Conservation (phyloP, 2,329 filamentous ascomycete genomes). For the Penicillium freii region DNA sequence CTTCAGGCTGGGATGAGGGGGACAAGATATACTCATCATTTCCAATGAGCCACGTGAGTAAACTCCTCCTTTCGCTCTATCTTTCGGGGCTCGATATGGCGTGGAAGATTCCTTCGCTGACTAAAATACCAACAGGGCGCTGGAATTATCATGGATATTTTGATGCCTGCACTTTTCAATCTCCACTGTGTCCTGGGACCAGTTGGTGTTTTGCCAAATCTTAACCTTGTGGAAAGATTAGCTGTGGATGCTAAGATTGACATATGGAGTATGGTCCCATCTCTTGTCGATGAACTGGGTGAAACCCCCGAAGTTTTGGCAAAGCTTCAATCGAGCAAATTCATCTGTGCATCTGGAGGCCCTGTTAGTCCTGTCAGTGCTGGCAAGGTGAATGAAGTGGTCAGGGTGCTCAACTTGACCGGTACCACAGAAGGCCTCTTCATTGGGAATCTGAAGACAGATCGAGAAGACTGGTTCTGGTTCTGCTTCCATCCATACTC, state of each 20-base stretch:
- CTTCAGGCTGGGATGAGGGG: neutral
- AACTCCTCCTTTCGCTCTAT: neutral
- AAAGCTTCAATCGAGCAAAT: neutral
- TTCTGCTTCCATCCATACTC: neutral
- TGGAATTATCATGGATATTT: neutral
- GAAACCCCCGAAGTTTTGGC: neutral
- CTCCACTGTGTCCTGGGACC: neutral
- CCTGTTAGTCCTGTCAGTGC: neutral
- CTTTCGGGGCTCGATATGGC: too few species aligned
- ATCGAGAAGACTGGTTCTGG: neutral
- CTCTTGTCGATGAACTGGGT: neutral
- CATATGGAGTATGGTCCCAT: neutral
- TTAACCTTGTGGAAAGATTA: neutral
- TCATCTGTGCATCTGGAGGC: neutral
- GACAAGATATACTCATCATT: neutral
- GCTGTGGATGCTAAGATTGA: neutral
- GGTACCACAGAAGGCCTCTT: neutral
- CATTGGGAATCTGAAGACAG: neutral
- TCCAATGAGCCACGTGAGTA: neutral
- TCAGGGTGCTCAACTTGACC: neutral
- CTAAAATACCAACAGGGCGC: neutral
- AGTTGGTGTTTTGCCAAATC: neutral
- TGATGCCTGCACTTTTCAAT: neutral
- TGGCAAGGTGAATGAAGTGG: neutral
- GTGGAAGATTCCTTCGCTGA: neutral